phyloP scores from a whole-genome alignment of 306 rosid species.

The Trifolium pratense region DNA sequence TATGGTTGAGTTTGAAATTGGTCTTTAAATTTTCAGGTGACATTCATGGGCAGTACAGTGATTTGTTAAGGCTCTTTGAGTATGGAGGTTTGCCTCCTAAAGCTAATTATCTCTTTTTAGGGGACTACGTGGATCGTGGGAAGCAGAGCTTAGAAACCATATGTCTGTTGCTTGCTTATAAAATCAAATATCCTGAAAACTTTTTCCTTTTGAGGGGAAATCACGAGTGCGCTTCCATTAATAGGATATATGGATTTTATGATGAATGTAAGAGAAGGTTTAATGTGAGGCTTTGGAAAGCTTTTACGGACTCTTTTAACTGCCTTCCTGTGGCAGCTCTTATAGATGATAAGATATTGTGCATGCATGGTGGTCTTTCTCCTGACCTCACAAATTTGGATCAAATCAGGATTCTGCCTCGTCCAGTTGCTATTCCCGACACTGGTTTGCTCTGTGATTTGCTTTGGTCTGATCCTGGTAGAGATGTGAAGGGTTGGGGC shows the following conservation, averaged over 20 bases:
- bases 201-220: constrained; percentile 93
- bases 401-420: constrained; percentile 72
- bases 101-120: constrained; percentile 85
- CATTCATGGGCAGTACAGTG: constrained; percentile 93
- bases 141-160: constrained; percentile 94
- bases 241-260: constrained; percentile 88
- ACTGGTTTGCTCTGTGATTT: constrained; percentile 92
- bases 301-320: constrained; percentile 83
- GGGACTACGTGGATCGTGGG: constrained; percentile 96
- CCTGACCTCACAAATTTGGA: constrained; percentile 81
- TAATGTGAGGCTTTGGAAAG: constrained; percentile 95
- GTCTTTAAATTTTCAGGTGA: constrained; percentile 63
- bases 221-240: constrained; percentile 92
- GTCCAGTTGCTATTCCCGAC: constrained; percentile 84
- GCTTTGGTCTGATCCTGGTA: constrained; percentile 95
- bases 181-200: constrained; percentile 88
- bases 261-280: constrained; percentile 95
- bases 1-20: constrained; percentile 7
- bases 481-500: constrained; percentile 95
- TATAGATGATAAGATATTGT: constrained; percentile 85
- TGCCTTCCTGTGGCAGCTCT: constrained; percentile 95
- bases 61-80: constrained; percentile 86
- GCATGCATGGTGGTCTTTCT: constrained; percentile 99
- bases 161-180: constrained; percentile 89
- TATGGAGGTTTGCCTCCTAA: constrained; percentile 89